Conservation (phyloP, 305 asterid species). For the Ilex paraguariensis region DNA sequence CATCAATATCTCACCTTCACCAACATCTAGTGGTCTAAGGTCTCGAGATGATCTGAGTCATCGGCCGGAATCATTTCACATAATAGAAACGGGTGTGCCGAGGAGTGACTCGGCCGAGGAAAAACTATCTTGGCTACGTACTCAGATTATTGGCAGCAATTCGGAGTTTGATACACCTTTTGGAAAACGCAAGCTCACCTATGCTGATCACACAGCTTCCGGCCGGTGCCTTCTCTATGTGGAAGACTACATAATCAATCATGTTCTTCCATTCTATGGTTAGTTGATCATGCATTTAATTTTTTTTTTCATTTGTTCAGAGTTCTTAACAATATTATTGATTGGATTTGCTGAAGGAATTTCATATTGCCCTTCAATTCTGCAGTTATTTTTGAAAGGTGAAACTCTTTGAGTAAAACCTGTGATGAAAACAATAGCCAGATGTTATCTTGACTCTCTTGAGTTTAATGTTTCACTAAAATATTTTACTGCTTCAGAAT, state of each 20-base stretch:
- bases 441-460: too few relatives aligned
- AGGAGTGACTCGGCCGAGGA: conserved; percentile 17
- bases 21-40: too few relatives aligned
- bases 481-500: too few relatives aligned
- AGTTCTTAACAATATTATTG: too few relatives aligned
- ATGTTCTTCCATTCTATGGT: conserved; percentile 70
- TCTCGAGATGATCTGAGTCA: background rate
- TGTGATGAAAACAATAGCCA: too few relatives aligned
- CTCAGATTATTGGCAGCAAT: conserved; percentile 49
- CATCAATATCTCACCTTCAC: too few relatives aligned
- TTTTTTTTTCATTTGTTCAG: too few relatives aligned
- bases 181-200: conserved; percentile 59
- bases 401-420: too few relatives aligned
- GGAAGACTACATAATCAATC: conserved; percentile 40
- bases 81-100: conserved; percentile 8
- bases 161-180: conserved; percentile 48
- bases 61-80: conserved; percentile 17
- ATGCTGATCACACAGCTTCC: conserved; percentile 79
- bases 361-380: too few relatives aligned
- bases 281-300: background rate
- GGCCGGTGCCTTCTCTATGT: conserved; percentile 55
- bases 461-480: too few relatives aligned
- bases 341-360: too few relatives aligned
- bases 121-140: conserved; percentile 55
- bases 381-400: too few relatives aligned